Evolutionary conservation across 306 rosid genomes (phyloP).

Genomic region (Pyrus communis): DNA sequence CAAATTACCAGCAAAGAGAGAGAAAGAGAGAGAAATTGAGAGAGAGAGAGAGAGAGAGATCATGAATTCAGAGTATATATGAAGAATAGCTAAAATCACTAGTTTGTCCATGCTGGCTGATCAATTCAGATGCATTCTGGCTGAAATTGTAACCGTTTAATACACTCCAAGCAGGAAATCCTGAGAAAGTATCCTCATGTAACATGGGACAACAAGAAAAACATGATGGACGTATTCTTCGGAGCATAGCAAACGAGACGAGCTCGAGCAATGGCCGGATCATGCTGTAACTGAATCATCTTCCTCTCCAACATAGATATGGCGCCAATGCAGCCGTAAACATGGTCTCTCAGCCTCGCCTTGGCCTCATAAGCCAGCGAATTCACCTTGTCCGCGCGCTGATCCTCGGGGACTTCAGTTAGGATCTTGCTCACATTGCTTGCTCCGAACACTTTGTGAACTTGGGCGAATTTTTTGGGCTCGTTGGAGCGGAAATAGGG

Average conservation of each 20-base stretch:
- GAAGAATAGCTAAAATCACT: conserved; percentile 57
- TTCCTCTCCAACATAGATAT: conserved; percentile 61
- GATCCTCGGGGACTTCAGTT: conserved; percentile 69
- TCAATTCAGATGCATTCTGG: conserved; percentile 32
- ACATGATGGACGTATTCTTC: neutral
- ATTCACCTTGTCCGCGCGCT: conserved; percentile 74
- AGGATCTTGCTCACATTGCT: conserved; percentile 96
- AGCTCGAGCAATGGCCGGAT: conserved; percentile 71
- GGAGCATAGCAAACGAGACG: conserved; percentile 59
- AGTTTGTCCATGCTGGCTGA: conserved; percentile 29
- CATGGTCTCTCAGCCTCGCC: conserved; percentile 77
- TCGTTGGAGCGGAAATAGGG: conserved; percentile 80
- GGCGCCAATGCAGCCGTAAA: conserved; percentile 94
- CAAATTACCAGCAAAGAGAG: neutral
- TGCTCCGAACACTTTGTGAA: conserved; percentile 93
- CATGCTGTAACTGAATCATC: conserved; percentile 73
- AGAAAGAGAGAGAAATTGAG: neutral
- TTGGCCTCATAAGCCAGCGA: conserved; percentile 85
- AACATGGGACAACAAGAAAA: conserved; percentile 9
- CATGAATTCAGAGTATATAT: conserved; percentile 25
- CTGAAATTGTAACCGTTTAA: conserved; percentile 27
- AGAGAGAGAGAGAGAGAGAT: neutral
- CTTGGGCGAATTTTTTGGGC: conserved; percentile 72
- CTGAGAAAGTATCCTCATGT: conserved; percentile 39
- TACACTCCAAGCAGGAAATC: conserved; percentile 37